Evolutionary conservation across 306 rosid genomes (phyloP).

Genomic region (Comarum palustre): DNA sequence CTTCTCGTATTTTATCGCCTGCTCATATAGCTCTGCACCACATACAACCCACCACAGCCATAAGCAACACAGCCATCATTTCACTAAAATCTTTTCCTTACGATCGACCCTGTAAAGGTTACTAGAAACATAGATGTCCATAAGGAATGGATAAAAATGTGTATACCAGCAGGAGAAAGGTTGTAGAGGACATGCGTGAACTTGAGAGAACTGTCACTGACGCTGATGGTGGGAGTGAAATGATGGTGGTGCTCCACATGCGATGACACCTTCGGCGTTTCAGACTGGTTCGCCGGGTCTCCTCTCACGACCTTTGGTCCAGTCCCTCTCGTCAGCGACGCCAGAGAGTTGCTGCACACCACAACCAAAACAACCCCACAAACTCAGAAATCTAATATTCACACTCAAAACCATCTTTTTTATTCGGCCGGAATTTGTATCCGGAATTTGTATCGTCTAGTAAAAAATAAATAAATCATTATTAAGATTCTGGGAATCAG

Average conservation of each 20-base stretch:
- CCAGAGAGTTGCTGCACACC: constrained; percentile 63
- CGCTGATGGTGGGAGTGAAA: constrained; percentile 54
- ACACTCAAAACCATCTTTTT: no score
- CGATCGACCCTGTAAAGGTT: no score
- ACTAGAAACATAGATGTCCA: no score
- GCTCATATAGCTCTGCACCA: constrained; percentile 72
- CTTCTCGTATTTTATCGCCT: constrained; percentile 66
- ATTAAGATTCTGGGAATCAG: constrained; percentile 1
- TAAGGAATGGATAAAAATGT: no score
- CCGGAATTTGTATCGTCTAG: neutral
- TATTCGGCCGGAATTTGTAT: neutral
- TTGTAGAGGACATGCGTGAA: constrained; percentile 90
- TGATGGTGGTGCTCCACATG: constrained; percentile 43
- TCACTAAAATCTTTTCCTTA: no score
- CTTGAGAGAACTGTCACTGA: constrained; percentile 79
- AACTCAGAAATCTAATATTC: neutral
- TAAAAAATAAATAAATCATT: neutral
- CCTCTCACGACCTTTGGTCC: constrained; percentile 88
- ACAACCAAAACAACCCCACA: neutral
- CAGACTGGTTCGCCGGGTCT: constrained; percentile 57
- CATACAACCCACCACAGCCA: constrained; percentile 1
- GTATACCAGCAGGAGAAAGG: constrained; percentile 81
- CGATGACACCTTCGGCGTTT: constrained; percentile 29
- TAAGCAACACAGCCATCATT: no score
- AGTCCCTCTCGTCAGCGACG: constrained; percentile 73